Conservation (phyloP, 169 alveolate genomes). For the Babesia divergens region DNA sequence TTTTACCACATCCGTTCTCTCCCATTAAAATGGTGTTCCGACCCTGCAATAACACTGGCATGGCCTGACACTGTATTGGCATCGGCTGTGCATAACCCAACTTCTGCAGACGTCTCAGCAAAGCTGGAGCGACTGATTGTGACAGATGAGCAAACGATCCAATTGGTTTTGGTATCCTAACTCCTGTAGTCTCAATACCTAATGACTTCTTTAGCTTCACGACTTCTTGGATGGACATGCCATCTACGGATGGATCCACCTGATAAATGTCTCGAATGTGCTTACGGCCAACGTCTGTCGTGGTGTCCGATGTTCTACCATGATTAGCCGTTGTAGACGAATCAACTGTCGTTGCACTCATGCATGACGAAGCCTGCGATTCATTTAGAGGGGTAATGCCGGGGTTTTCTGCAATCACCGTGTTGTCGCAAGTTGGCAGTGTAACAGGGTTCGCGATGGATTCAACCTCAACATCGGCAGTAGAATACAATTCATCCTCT, state of each 20-base stretch:
- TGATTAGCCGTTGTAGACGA: no score
- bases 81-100: conserved; percentile 80
- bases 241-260: conserved; percentile 33
- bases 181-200: conserved; percentile 50
- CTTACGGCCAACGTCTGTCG: no score
- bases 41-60: conserved; percentile 85
- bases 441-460: no score
- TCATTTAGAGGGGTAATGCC: no score
- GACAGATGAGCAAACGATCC: conserved; percentile 35
- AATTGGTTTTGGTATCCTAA: conserved; percentile 63
- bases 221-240: conserved; percentile 20
- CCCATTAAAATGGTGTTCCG: conserved; percentile 80
- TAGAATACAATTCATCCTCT: background rate
- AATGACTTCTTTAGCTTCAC: conserved; percentile 37
- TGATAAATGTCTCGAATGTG: conserved; percentile 42
- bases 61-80: conserved; percentile 83
- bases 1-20: conserved; percentile 89
- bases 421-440: no score
- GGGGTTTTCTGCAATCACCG: no score
- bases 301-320: no score
- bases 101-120: conserved; percentile 19
- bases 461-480: background rate
- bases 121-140: conserved; percentile 4
- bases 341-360: no score
- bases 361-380: no score